Conservation (phyloP, 1,284 basidiomycete species). For the Cutaneotrichosporon sp. region DNA sequence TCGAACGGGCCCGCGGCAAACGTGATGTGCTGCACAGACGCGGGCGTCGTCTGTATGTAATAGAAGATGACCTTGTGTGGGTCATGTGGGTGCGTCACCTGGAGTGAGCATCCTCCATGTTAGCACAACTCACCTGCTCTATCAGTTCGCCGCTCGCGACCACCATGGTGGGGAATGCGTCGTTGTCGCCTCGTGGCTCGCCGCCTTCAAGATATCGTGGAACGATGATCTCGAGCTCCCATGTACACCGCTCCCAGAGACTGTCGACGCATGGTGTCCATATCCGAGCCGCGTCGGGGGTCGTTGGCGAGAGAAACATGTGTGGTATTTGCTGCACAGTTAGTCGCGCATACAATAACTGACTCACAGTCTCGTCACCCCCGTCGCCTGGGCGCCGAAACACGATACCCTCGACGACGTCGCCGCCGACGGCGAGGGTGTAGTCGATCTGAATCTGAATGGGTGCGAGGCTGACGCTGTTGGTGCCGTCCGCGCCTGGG, state of each 20-base stretch:
- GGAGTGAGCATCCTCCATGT: conserved; percentile 7
- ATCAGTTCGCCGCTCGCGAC: conserved; percentile 89
- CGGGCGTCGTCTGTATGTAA: conserved; percentile 80
- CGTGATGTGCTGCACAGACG: conserved; percentile 90
- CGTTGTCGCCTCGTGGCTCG: conserved; percentile 49
- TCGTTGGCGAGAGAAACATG: conserved; percentile 82
- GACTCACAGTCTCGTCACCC: conserved; percentile 59
- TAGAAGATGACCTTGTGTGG: conserved; percentile 92
- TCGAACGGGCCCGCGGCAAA: conserved; percentile 95
- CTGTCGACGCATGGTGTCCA: conserved; percentile 98
- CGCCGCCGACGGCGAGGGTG: conserved; percentile 32
- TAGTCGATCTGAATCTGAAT: conserved; percentile 47
- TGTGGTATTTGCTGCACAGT: conserved; percentile 74
- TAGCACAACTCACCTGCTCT: conserved; percentile 66
- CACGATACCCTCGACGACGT: conserved; percentile 41
- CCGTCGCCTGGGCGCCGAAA: conserved; percentile 41
- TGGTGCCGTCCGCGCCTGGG: conserved; percentile 17
- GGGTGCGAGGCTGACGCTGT: conserved; percentile 33
- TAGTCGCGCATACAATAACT: not conserved
- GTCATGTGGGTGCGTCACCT: conserved; percentile 90
- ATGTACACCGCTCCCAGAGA: conserved; percentile 93
- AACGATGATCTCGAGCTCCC: conserved; percentile 96
- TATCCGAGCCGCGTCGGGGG: conserved; percentile 82
- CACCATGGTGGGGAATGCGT: conserved; percentile 70
- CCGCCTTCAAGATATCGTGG: conserved; percentile 75